phyloP scores from a whole-genome alignment of 768 basidiomycete genomes.

The Xerocomus potaroensis region DNA sequence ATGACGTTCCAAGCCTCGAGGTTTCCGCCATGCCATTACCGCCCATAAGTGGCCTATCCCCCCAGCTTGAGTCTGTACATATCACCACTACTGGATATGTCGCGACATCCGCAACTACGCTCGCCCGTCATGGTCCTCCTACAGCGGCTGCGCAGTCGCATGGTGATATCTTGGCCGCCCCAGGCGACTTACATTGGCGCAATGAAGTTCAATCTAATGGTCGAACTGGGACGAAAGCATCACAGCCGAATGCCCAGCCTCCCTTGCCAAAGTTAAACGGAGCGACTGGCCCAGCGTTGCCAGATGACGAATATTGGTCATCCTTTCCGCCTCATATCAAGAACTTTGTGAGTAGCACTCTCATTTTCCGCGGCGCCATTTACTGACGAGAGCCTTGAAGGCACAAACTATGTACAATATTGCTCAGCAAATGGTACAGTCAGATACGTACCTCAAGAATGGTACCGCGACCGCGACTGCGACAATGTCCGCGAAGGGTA shows the following conservation, averaged over 20 bases:
- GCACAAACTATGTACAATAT: slow-evolving; percentile 64
- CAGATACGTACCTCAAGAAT: slow-evolving; percentile 36
- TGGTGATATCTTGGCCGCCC: slow-evolving; percentile 56
- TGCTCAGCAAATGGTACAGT: slow-evolving; percentile 61
- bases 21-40: slow-evolving; percentile 16
- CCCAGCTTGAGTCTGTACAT: slow-evolving; percentile 46
- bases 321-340: slow-evolving; percentile 64
- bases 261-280: slow-evolving; percentile 24
- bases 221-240: slow-evolving; percentile 25
- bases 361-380: slow-evolving; percentile 17
- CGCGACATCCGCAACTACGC: slow-evolving; percentile 32
- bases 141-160: slow-evolving; percentile 40
- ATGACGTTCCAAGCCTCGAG: slow-evolving; percentile 26
- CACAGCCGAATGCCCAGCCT: slow-evolving; percentile 11
- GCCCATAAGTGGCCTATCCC: slow-evolving; percentile 36
- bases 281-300: slow-evolving; percentile 17
- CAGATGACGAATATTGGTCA: slow-evolving; percentile 68
- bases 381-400: slow-evolving; percentile 37
- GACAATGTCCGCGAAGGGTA: slow-evolving; percentile 32
- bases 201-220: slow-evolving; percentile 27
- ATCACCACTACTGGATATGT: slow-evolving; percentile 44
- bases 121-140: slow-evolving; percentile 30
- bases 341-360: slow-evolving; percentile 54
- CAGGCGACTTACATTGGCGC: slow-evolving; percentile 57
- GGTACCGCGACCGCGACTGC: slow-evolving; percentile 30